Evolutionary conservation across 805 yeast species (phyloP).

Genomic region (Starmerella tilneyi): DNA sequence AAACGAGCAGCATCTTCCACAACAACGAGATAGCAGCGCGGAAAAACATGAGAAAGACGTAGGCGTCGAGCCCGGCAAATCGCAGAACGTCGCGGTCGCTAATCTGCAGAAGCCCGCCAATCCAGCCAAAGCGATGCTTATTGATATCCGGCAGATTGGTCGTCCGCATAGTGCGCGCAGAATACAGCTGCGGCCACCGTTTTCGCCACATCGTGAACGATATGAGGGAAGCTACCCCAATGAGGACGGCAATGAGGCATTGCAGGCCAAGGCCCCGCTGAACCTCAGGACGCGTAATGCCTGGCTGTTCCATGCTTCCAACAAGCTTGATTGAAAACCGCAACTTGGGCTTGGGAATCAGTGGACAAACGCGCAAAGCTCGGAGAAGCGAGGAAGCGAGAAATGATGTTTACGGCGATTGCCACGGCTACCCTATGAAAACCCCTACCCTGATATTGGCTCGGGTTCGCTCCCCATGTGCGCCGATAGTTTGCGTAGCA

Average conservation of each 20-base stretch:
- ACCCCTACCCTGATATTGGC: no score
- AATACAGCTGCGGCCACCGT: slow-evolving; percentile 71
- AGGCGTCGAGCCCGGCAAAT: slow-evolving; percentile 90
- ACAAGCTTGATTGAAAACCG: no score
- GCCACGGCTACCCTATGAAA: no score
- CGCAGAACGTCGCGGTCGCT: slow-evolving; percentile 70
- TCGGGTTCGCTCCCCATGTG: no score
- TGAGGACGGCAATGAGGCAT: slow-evolving; percentile 50
- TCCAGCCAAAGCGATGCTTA: slow-evolving; percentile 66
- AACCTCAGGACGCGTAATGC: slow-evolving; percentile 22
- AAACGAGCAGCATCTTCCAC: slow-evolving; percentile 53
- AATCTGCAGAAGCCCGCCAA: slow-evolving; percentile 52
- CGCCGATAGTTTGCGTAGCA: no score
- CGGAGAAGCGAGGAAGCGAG: no score
- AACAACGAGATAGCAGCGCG: slow-evolving; percentile 72
- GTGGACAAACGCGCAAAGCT: no score
- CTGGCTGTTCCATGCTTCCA: slow-evolving; percentile 16
- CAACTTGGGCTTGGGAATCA: no score
- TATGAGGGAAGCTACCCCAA: slow-evolving; percentile 61
- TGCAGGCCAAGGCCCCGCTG: slow-evolving; percentile 67
- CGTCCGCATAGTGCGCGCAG: slow-evolving; percentile 57
- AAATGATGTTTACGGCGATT: no score
- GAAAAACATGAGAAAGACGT: slow-evolving; percentile 82
- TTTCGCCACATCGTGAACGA: slow-evolving; percentile 61
- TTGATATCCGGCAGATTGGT: slow-evolving; percentile 47